phyloP scores from a whole-genome alignment of 805 yeast species.

The Zygoascus ofunaensis region DNA sequence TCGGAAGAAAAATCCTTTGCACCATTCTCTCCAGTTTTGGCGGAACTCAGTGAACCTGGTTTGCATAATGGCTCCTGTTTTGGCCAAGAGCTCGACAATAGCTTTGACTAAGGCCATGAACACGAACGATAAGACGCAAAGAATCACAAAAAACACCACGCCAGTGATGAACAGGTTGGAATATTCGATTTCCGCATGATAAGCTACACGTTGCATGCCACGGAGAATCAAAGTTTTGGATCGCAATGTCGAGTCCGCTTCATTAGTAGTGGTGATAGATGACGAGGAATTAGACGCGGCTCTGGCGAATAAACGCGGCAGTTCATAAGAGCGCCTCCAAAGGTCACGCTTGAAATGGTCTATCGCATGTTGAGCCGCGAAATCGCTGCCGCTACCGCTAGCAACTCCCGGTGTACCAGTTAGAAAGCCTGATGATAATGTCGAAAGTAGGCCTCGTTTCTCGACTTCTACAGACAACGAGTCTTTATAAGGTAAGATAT shows the following conservation, averaged over 20 bases:
- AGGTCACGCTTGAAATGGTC: slow-evolving; percentile 9
- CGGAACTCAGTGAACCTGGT: slow-evolving; percentile 70
- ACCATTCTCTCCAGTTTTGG: slow-evolving; percentile 69
- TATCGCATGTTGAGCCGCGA: slow-evolving; percentile 7
- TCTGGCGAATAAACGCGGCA: slow-evolving; percentile 4
- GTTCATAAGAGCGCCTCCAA: slow-evolving; percentile 9
- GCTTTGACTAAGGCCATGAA: slow-evolving; percentile 53
- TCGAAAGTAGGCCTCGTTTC: slow-evolving; percentile 26
- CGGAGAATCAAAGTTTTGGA: slow-evolving; percentile 71
- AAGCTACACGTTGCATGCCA: slow-evolving; percentile 90
- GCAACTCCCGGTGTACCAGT: slow-evolving; percentile 10
- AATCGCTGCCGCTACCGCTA: slow-evolving; percentile 10
- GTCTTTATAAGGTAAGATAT: slow-evolving; percentile 54
- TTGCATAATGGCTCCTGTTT: slow-evolving; percentile 48
- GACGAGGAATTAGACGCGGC: slow-evolving; percentile 1
- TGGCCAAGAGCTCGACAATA: slow-evolving; percentile 53
- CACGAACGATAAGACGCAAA: slow-evolving; percentile 53
- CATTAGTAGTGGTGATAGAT: slow-evolving; percentile 32
- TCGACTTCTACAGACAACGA: slow-evolving; percentile 74
- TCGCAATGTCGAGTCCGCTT: slow-evolving; percentile 48
- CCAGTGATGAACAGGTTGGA: slow-evolving; percentile 82
- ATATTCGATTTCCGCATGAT: slow-evolving; percentile 72
- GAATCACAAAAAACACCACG: slow-evolving; percentile 68
- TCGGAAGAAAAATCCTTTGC: slow-evolving; percentile 84
- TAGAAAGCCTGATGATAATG: background rate